Evolutionary conservation across 2,329 filamentous ascomycete genomes (phyloP), one percentile per base, ranked within the genome.

Genomic region (Claviceps sp.): DNA sequence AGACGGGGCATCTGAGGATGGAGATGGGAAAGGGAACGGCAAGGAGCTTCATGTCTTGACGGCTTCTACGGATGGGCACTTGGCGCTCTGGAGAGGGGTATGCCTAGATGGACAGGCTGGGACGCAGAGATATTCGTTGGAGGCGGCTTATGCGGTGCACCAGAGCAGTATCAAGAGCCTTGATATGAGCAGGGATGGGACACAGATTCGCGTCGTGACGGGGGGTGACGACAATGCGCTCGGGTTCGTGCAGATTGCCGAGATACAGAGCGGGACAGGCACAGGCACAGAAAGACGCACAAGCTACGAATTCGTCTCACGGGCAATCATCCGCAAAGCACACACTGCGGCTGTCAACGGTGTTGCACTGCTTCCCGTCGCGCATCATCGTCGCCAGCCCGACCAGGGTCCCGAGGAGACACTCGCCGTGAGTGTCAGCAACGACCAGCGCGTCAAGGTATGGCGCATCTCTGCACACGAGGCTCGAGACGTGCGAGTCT

Each of bases 161-260:
- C 89, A 95, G 60, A 95, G 79, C 65, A 82, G 84, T 49, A 79
- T 96, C 63, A 94, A 95, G 64, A 70, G 73, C 20, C 67, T 85
- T 2, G 76, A 76, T 54, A 54, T 80, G 48, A 55, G 59, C 30
- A 47, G 54, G 48, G 30, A 49, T 72, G 14, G 58, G 61, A 18
- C 56, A 62, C 34, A 59, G 58, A 70, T 57, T 57, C 55, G 86
- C 1, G 62, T 95, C 18, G 65, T 87, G 4, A 89, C 88, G 0
- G 89, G 87, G 26, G 89, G 93, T 22, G 93, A 98, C 60, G 93
- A 97, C 65, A 93, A 93, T 55, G 84, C 85, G 3, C 65, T 97
- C 0, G 83, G 78, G 0, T 61, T 87, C 11, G 77, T 76, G 24
- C 65, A 53, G 0, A 50, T 69, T 36, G 54, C 52, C 5, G 54